Evolutionary conservation across 257 asterid species (phyloP), one percentile per base, ranked within the genome.

Genomic region (Lavandula angustifolia): DNA sequence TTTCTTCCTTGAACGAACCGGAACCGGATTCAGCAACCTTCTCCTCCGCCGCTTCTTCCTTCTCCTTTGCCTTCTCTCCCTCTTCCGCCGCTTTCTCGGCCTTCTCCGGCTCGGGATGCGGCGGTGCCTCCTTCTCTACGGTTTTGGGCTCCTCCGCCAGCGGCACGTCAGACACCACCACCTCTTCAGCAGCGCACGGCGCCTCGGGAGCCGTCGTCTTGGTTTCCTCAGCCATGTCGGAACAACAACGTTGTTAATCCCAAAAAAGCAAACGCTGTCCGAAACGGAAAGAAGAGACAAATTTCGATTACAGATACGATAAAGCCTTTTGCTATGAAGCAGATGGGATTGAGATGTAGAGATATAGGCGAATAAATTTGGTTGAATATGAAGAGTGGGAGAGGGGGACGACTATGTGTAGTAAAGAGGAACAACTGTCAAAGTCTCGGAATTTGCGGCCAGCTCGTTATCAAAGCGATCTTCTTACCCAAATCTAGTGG

Each of bases 1-100:
- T 92, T 57, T 92, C 97, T 80, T 89, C 98, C 74, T 92, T 89
- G 47, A 89, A 89, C 0, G 95, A 89, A 33, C 74, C 80, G 0
- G 95, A 89, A 33, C 74, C 80, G 0, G 96, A 89, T 61, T 87
- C 96, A n/a, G 70, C 72, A 34, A 87, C 53, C 69, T 78, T 80
- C 10, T 74, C 78, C 41, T 55, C 83, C 9, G 31, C 29, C 4
- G 31, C 66, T 4, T 67, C 79, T 17, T 51, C 82, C 31, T 77
- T 75, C 72, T 71, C 83, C 59, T 50, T 73, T 50, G 58, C 79
- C 58, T 11, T 65, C 27, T n/a, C 68, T 17, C 29, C 75, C 8
- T 27, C 81, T 29, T 34, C 79, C 50, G 50, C 80, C 71, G 58
- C 67, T 44, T 60, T 70, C 47, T 68, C 82, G 2, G 66, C 33